These are phyloP conservation scores for Gossypium aridum DNA, from an alignment of 441 rosid genomes.

Conservation along the genomic window DNA sequence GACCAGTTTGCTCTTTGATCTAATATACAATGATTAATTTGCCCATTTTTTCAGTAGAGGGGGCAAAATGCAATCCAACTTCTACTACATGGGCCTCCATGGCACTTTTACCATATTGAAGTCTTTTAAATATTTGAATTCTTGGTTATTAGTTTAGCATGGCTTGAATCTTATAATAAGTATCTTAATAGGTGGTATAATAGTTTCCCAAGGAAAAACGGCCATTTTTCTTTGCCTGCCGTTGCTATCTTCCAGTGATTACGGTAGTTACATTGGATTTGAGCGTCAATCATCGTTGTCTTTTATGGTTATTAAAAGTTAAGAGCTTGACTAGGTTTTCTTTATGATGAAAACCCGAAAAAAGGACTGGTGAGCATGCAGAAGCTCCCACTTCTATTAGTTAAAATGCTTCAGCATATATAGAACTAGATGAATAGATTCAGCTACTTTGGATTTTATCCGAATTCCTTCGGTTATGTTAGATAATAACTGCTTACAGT, in stretches of 20 bases:
- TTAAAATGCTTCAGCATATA: constrained; percentile 19
- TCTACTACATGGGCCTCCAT: too few relatives aligned
- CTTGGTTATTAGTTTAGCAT: too few relatives aligned
- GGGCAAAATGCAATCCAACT: too few relatives aligned
- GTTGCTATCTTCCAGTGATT: constrained; percentile 20
- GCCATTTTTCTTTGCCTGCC: constrained; percentile 12
- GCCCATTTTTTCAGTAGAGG: too few relatives aligned
- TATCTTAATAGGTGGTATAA: neutral
- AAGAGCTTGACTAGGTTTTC: constrained; percentile 22
- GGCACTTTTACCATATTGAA: too few relatives aligned
- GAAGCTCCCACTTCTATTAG: constrained; percentile 8
- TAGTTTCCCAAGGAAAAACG: constrained; percentile 8
- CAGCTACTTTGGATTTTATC: constrained; percentile 4
- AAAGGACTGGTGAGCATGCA: constrained; percentile 4
- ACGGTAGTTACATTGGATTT: constrained; percentile 22
- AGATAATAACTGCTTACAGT: constrained; percentile 50
- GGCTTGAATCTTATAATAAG: too few relatives aligned
- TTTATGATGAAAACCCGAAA: constrained; percentile 20
- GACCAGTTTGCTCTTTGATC: too few relatives aligned
- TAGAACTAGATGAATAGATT: constrained; percentile 14
- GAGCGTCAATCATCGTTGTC: neutral
- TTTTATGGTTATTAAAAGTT: constrained; percentile 4
- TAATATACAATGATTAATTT: too few relatives aligned
- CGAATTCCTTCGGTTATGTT: constrained; percentile 21
- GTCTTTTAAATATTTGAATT: too few relatives aligned